Base-by-base conservation (phyloP, 1,284 basidiomycete species). In the Leccinum fuscescens region DNA sequence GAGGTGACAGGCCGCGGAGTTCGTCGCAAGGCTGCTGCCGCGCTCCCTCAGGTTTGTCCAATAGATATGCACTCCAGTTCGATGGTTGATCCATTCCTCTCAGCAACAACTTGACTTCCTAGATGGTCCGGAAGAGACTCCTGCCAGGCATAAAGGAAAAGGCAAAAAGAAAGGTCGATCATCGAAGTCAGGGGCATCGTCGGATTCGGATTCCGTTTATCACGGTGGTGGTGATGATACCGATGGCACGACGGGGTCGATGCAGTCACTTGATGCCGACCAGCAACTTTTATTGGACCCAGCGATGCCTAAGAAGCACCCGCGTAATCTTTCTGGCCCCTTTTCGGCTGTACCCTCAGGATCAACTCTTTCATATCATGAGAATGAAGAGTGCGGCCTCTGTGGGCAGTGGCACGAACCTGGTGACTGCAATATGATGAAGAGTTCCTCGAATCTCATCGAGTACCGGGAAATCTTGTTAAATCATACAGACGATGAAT, bases 1-100 rank as follows among this genome's bases (percentile, higher is more conserved):
- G 86, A 89, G 65, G 74, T 78, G 39, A 84, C 80, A 4, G 90
- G 90, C 39, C 84, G 90, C 64, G 90, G 90, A 42, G 86, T 81
- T 37, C 85, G 88, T 60, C 84, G 90, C 50, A 82, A 81, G 65
- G 88, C 88, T 12, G 86, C 90, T 54, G 81, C 82, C 11, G 72
- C 77, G 54, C 78, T 82, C 63, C 79, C 79, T 54, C 81, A 85
- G 78, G 86, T 86, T 69, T 55, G 62, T 59, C 60, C 8, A 60
- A 55, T 44, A 56, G 15, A 29, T 60, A 22, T 53, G 11, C 4
- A 17, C 17, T 7, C 4, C 44, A 22, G 37, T 44, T 39, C 15
- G 14, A 29, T 52, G 7, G 5, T 46, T 66, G n/a, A 71, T 39
- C 15, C 20, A 51, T 57, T 20, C 51, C 24, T 54, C 44, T 15